Evolutionary conservation across 352 stramenopile species (phyloP), one percentile per base, ranked within the genome.

Genomic region (Phytophthora sojae): DNA sequence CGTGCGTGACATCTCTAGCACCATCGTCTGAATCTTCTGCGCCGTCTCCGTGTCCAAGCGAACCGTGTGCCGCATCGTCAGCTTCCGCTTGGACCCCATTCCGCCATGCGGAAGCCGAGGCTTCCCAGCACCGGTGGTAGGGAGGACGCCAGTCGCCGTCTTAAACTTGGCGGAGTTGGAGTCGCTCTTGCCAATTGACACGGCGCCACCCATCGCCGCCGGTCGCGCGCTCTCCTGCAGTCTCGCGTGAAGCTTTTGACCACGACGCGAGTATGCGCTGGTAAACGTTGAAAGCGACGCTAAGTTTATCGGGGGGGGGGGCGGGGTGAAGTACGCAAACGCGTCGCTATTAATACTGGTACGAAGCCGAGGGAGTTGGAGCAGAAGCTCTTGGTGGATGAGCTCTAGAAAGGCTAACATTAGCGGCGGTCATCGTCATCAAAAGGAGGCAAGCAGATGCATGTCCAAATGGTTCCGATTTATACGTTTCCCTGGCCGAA

Each of bases 1-100:
- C 0, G 61, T 84, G 11, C 69, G 71, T 14, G 69, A 79, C 81
- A 91, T 90, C 12, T 86, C 79, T 5, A 85, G 56, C 23, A 90
- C 82, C 35, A 93, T 73, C 21, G 66, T 61, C 58, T 80, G 69
- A 23, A 80, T 62, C 62, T 64, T 64, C 45, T 80, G 64, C n/a
- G 59, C 63, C 4, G 58, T 63, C 58, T 78, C 69, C 9, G 64
- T 76, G 69, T 76, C 72, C 26, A 80, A 47, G 0, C 67, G 71
- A 45, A 73, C 69, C 17, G 73, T 80, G 44, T 80, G 69, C 7
- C 73, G 69, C 73, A 80, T 80, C 14, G 73, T 80, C 23, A 80
- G 64, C 45, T 80, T 80, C 50, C 73, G 69, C 35, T 72, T 71
- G 12, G 69, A 73, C 21, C 42, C 50, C 50, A 47, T 69, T 8